Base-by-base conservation (phyloP, 768 basidiomycete genomes). In the Xerocomellus amylosporus region DNA sequence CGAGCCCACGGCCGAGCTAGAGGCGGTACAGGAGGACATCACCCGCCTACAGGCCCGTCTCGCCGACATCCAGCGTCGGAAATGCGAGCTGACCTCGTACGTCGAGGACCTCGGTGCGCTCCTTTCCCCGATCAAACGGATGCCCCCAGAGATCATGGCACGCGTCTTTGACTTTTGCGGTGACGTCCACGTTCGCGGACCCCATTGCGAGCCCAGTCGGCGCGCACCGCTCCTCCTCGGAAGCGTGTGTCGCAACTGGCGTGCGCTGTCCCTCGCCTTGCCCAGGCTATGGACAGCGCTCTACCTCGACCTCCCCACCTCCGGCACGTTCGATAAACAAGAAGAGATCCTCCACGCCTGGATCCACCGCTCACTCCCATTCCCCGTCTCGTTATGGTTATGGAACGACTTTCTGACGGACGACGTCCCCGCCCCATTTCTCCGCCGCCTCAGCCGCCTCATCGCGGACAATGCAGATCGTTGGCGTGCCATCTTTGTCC, bases 371-470 rank as follows among this genome's bases (percentile, higher is more conserved):
- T 52, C 68, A 1, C 66, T 59, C 28, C 68, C 65, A 0, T 55
- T 66, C 19, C 56, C 64, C 44, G 47, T 69, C 46, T 62, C 68
- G 0, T 22, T 70, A 2, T 69, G 68, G 68, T 41, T 69, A 1
- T 69, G 68, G 68, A 69, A 69, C 46, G 66, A 69, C 55, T 70
- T 69, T 56, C 54, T 70, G 58, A 66, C 68, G 2, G 68, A 69
- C 55, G 68, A 70, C 57, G 60, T 69, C 49, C 68, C 68, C 14
- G 51, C 60, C 1, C 1, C 45, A 14, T 65, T 69, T 36, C 67
- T 69, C 33, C 64, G 61, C 47, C 58, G 55, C 2, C 60, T 69
- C 14, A 64, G 53, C 40, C 31, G 33, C 9, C 33, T 58, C 46
- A 39, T 69, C 46, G 46, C 53, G 5, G 61, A 68, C 28, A 52